These are phyloP conservation scores for Huntiella savannae DNA, from an alignment of 2,329 filamentous ascomycete species.

Conservation along the genomic window DNA sequence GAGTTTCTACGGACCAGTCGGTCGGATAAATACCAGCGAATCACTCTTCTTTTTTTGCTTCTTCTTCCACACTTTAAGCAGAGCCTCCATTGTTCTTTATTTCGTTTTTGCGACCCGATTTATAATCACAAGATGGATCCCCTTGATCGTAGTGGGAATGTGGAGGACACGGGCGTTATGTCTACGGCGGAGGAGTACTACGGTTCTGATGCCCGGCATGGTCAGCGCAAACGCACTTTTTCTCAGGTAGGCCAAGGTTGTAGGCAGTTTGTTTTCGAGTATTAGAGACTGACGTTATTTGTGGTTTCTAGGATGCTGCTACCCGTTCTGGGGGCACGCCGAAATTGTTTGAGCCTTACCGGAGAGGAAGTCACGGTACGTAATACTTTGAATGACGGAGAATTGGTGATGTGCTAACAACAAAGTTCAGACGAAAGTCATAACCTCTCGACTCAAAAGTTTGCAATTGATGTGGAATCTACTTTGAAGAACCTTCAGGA, in stretches of 20 bases:
- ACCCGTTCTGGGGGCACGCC: neutral
- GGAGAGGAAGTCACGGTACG: constrained; percentile 40
- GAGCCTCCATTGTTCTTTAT: neutral
- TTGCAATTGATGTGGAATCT: constrained; percentile 69
- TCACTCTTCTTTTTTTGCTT: too few species aligned
- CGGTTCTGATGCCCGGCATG: constrained; percentile 34
- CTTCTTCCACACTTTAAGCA: too few species aligned
- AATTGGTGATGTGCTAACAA: neutral
- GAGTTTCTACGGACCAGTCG: too few species aligned
- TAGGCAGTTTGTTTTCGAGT: neutral
- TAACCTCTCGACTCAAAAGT: constrained; percentile 20
- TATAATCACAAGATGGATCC: constrained; percentile 2
- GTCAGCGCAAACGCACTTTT: constrained; percentile 34
- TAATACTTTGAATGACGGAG: neutral
- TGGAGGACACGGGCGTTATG: constrained; percentile 30
- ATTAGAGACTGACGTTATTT: too few species aligned
- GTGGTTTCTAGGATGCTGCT: too few species aligned
- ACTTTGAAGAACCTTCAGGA: constrained; percentile 62
- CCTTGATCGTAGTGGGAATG: constrained; percentile 18
- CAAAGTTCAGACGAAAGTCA: constrained; percentile 8
- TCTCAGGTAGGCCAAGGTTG: constrained; percentile 26
- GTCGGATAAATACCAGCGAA: too few species aligned
- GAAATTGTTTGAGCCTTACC: constrained; percentile 27
- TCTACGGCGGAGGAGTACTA: constrained; percentile 43
- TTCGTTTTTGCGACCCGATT: neutral